Conservation (phyloP, 768 basidiomycete species). For the Auriscalpium orientale region DNA sequence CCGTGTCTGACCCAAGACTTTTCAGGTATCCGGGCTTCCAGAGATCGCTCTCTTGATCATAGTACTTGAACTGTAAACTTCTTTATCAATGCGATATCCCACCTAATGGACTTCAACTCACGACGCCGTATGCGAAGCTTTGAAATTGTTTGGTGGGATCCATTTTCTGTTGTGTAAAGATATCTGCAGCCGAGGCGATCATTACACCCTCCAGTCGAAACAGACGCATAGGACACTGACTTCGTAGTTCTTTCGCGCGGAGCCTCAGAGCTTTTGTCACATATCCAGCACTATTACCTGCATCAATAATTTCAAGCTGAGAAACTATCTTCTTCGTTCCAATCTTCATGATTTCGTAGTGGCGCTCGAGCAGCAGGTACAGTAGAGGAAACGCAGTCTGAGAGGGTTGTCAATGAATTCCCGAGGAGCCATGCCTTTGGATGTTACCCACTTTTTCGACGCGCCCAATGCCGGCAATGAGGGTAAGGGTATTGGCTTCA, state of each 20-base stretch:
- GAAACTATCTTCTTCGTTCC: background rate
- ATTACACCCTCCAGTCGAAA: background rate
- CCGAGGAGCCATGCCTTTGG: background rate
- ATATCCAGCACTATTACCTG: background rate
- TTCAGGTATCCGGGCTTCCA: background rate
- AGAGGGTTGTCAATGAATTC: background rate
- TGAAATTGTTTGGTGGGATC: background rate
- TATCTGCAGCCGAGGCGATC: background rate
- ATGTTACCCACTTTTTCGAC: conserved; percentile 16
- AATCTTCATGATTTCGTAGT: conserved; percentile 4
- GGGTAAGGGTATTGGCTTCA: conserved; percentile 16
- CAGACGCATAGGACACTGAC: background rate
- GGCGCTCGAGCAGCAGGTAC: conserved; percentile 3
- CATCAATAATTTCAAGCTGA: conserved; percentile 1
- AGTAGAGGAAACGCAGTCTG: conserved; percentile 2
- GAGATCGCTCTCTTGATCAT: background rate
- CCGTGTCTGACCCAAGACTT: background rate
- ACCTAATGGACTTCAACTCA: background rate
- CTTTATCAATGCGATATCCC: background rate
- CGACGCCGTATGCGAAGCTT: background rate
- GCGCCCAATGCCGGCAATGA: conserved; percentile 17
- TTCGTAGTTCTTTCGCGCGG: background rate
- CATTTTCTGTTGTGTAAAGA: background rate
- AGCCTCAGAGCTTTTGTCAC: background rate
- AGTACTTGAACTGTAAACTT: background rate